Evolutionary conservation across 495 filamentous ascomycete genomes (phyloP).

Genomic region (Trichodelitschia bisporula): DNA sequence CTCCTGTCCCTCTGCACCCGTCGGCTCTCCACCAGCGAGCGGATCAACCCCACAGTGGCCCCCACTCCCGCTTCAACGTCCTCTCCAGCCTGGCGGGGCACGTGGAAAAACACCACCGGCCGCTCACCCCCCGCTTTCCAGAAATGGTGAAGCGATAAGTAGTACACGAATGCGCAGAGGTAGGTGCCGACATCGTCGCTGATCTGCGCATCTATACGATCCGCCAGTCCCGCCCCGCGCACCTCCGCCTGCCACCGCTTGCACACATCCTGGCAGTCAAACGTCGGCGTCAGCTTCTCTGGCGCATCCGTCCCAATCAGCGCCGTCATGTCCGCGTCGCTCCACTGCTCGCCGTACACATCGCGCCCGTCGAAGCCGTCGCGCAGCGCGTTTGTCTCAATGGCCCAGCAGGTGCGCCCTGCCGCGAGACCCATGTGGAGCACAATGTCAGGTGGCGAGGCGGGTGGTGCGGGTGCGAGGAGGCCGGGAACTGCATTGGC

Average conservation of each 20-base stretch:
- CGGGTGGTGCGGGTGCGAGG: slow-evolving; percentile 15
- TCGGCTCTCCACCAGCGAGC: slow-evolving; percentile 30
- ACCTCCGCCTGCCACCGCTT: slow-evolving; percentile 26
- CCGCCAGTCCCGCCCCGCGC: background rate
- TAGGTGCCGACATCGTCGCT: slow-evolving; percentile 61
- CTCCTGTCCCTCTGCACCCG: background rate
- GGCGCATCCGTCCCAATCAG: slow-evolving; percentile 22
- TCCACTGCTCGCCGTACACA: slow-evolving; percentile 31
- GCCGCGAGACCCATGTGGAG: slow-evolving; percentile 70
- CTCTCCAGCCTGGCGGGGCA: slow-evolving; percentile 34
- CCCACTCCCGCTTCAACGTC: slow-evolving; percentile 33
- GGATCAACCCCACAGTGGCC: slow-evolving; percentile 42
- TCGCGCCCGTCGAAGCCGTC: slow-evolving; percentile 58
- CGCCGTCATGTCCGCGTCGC: slow-evolving; percentile 26
- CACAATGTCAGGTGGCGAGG: slow-evolving; percentile 32
- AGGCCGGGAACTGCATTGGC: slow-evolving; percentile 34
- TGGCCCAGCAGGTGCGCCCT: slow-evolving; percentile 36
- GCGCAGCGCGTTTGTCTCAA: slow-evolving; percentile 48
- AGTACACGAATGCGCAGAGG: slow-evolving; percentile 75
- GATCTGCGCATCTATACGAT: slow-evolving; percentile 16
- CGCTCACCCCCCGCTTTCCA: slow-evolving; percentile 12
- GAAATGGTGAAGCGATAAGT: slow-evolving; percentile 35
- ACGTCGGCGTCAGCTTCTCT: slow-evolving; percentile 20
- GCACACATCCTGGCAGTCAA: slow-evolving; percentile 29
- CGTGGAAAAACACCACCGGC: slow-evolving; percentile 55